Base-by-base conservation (phyloP, 192 early-diverging fungal species). In the Pilaira anomala region DNA sequence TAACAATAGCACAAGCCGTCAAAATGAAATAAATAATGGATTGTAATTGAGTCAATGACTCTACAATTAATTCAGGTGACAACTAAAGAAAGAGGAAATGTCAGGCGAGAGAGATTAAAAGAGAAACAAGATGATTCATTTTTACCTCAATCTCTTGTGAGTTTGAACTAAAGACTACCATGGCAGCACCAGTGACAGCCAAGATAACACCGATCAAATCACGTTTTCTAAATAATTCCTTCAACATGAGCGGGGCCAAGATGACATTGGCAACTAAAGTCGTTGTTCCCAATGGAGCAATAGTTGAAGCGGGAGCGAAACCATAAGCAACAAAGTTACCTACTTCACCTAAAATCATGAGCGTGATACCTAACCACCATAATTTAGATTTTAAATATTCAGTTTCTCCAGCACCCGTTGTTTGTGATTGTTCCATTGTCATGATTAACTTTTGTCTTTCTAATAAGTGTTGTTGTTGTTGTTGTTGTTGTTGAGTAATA, bases 241-340 rank as follows among this genome's bases (percentile, higher is more conserved):
- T 79, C 7, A 90, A 62, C 75, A 89, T 83, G 4, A 87, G 65
- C 3, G 88, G 88, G 3, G 88, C 88, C 18, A 90, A 51, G 39
- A 88, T 81, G 8, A 86, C 86, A 75, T 90, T 90, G 29, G 77
- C 78, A 41, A 90, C 82, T 29, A 90, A 57, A 1, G 87, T 83
- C 12, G 86, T 85, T 0, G 88, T 90, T n/a, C 88, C 88, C 26
- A 90, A 62, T 0, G 88, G 88, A 18, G 88, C 86, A 59, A 90
- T 81, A 5, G 86, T 78, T 12, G 88, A 88, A 18, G 88, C 86
- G 21, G 85, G 86, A 11, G 88, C 87, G 69, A 86, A 90, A 8
- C 85, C 88, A 68, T 90, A 90, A 2, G 88, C 88, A 24, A 76
- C 68, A 68, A 76, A 76, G 29, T 80, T 80, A 3, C 83, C 78